Evolutionary conservation across 2,329 filamentous ascomycete genomes (phyloP), one percentile per base, ranked within the genome.

Genomic region (Aureobasidium sp.): DNA sequence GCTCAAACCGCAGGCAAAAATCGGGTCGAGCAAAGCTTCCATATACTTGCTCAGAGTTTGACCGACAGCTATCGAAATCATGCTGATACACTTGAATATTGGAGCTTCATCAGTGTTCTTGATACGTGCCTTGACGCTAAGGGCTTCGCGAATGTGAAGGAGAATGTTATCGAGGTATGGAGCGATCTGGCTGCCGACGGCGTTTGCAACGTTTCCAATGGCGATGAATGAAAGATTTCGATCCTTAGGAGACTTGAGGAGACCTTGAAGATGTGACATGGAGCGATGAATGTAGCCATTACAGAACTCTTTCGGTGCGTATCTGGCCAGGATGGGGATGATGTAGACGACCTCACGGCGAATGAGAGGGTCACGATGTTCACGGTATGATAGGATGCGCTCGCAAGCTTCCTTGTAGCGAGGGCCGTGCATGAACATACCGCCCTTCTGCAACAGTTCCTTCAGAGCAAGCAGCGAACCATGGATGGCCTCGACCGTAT

Each of bases 11-110:
- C 94, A 99, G 16, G 91, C 92, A 74, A 99, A 99, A 63, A 99
- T 97, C 11, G 95, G 92, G 68, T 97, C 93, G 10, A 99, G 82
- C 32, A 99, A 79, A 13, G 92, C 90, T 72, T 97, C 92, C 86
- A 99, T 97, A 72, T 97, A 97, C 76, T 97, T 99, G 81, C 91
- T 97, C 59, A 99, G 80, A 0, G 93, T 94, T 76, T 99, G 94
- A 1, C 94, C 94, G 34, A 97, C 94, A 3, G 94, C 94, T 49
- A 96, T 88, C 0, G 94, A 91, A 58, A 99, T 83, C 78, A 96
- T 92, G 73, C 95, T 99, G 72, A 99, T 95, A 75, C 94, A 99
- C 75, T 96, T 90, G 69, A 97, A 97, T 64, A 97, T 93, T 0
- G 93, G 91, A 2, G 81, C 82, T 71, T 87, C 85, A 55, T 86